Evolutionary conservation across 2,329 filamentous ascomycete species (phyloP).

Genomic region (Penicillium sp.): DNA sequence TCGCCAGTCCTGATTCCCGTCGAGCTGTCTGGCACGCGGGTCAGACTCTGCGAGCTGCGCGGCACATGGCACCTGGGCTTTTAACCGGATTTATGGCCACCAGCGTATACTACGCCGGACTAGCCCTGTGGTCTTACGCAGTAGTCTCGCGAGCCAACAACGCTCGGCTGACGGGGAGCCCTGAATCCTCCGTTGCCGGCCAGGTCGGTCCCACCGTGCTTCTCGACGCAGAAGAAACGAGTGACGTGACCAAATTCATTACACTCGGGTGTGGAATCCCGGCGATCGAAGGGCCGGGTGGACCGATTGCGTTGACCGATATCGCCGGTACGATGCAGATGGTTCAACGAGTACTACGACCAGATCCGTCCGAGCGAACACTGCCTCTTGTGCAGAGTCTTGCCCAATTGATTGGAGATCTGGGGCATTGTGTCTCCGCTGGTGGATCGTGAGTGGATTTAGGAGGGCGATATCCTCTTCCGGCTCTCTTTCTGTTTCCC

Average conservation of each 20-base stretch:
- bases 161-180: constrained; percentile 25
- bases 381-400: constrained; percentile 64
- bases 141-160: constrained; percentile 48
- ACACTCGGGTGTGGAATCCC: constrained; percentile 51
- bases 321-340: constrained; percentile 55
- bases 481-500: too few species aligned
- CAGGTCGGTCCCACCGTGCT: constrained; percentile 37
- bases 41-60: constrained; percentile 58
- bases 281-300: constrained; percentile 41
- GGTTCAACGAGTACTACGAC: constrained; percentile 51
- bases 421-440: constrained; percentile 15
- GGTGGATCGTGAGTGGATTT: not conserved
- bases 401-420: constrained; percentile 50
- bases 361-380: constrained; percentile 47
- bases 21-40: constrained; percentile 60
- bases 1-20: constrained; percentile 30
- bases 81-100: constrained; percentile 63
- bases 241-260: constrained; percentile 53
- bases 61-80: constrained; percentile 47
- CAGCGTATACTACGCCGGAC: constrained; percentile 61
- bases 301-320: constrained; percentile 44
- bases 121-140: constrained; percentile 65
- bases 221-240: constrained; percentile 53
- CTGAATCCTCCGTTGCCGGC: constrained; percentile 3
- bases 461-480: too few species aligned